Conservation (phyloP, 768 basidiomycete species). For the Tricholoma furcatifolium region DNA sequence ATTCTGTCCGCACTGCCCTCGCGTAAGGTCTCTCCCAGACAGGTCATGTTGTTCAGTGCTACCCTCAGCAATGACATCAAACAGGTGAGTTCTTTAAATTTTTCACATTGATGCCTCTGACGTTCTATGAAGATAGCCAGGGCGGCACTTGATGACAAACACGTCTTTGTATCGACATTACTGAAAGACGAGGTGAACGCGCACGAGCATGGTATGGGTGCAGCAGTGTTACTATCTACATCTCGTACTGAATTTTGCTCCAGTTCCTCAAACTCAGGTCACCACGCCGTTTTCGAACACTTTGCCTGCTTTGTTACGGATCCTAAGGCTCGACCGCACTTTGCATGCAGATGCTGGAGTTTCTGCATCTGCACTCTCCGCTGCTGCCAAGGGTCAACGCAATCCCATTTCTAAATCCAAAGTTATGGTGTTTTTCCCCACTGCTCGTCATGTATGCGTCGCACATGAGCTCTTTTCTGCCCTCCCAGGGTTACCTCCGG, state of each 20-base stretch:
- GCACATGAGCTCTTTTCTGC: constrained; percentile 31
- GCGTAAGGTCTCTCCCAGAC: constrained; percentile 52
- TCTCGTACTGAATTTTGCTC: neutral
- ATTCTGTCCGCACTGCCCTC: constrained; percentile 47
- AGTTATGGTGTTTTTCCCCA: constrained; percentile 64
- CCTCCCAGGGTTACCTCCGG: constrained; percentile 28
- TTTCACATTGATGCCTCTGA: neutral
- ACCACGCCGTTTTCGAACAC: constrained; percentile 40
- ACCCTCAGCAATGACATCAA: constrained; percentile 73
- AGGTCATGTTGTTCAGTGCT: constrained; percentile 70
- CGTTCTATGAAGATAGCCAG: constrained; percentile 15
- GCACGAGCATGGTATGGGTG: constrained; percentile 53
- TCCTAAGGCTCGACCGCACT: constrained; percentile 34
- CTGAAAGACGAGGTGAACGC: constrained; percentile 55
- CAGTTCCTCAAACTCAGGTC: constrained; percentile 46
- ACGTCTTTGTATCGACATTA: constrained; percentile 58
- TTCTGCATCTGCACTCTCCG: constrained; percentile 25
- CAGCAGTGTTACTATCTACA: neutral
- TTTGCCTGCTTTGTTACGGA: constrained; percentile 38
- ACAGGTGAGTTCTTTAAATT: constrained; percentile 30
- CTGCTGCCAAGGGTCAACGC: neutral
- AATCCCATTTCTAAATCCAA: constrained; percentile 5
- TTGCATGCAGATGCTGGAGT: constrained; percentile 26
- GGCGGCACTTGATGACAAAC: constrained; percentile 24
- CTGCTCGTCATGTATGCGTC: constrained; percentile 55